phyloP scores from a whole-genome alignment of 2,329 filamentous ascomycete species.

The Simplicillium aogashimaense region DNA sequence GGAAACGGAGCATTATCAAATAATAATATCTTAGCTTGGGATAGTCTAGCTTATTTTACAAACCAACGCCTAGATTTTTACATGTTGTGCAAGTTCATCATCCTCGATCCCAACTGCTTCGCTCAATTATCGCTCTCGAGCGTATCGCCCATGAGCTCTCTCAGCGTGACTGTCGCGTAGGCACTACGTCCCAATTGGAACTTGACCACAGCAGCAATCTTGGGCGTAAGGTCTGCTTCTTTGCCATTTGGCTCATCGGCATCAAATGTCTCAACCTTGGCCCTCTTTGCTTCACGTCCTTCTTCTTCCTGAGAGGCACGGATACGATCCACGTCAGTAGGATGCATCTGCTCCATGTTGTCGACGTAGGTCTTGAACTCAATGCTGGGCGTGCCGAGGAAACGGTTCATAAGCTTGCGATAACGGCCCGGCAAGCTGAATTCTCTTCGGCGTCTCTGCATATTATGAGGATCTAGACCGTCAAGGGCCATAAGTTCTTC shows the following conservation, averaged over 20 bases:
- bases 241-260: conserved; percentile 17
- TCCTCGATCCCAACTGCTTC: background rate
- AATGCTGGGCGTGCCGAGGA: conserved; percentile 53
- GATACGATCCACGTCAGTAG: conserved; percentile 73
- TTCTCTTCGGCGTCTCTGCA: conserved; percentile 79
- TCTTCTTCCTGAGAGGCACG: conserved; percentile 16
- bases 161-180: conserved; percentile 75
- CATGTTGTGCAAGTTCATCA: background rate
- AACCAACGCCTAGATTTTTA: background rate
- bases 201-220: conserved; percentile 60
- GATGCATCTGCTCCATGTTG: conserved; percentile 74
- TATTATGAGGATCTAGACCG: conserved; percentile 70
- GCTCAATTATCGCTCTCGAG: conserved; percentile 13
- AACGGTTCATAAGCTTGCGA: conserved; percentile 69
- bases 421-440: conserved; percentile 85
- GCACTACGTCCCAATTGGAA: conserved; percentile 70
- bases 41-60: too few relatives aligned
- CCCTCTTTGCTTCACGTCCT: conserved; percentile 9
- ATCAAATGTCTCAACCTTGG: conserved; percentile 10
- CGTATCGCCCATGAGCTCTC: conserved; percentile 59
- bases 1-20: background rate
- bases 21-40: background rate
- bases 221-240: conserved; percentile 15
- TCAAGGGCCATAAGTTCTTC: conserved; percentile 73
- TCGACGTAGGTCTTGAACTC: conserved; percentile 61